Conservation (phyloP, 257 asterid genomes). For the Marsdenia floribunda region DNA sequence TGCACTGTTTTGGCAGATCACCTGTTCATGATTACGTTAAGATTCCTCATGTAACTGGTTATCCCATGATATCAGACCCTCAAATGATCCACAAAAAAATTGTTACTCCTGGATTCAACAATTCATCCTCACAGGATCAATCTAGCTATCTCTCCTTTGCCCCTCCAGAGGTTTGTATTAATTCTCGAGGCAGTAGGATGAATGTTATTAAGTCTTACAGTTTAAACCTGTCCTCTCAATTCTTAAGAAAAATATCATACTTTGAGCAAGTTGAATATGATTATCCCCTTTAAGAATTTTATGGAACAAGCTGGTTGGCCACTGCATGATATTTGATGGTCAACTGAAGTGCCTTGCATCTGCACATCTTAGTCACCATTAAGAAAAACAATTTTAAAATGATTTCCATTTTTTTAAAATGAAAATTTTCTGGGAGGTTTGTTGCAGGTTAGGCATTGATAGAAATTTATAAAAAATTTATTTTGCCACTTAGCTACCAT, state of each 20-base stretch:
- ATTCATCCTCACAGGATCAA: slow-evolving; percentile 31
- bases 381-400: neutral
- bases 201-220: neutral
- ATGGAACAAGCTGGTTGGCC: neutral
- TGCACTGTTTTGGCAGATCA: slow-evolving; percentile 41
- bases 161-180: slow-evolving; percentile 73
- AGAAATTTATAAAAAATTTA: neutral
- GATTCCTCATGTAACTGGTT: slow-evolving; percentile 56
- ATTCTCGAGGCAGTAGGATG: slow-evolving; percentile 6
- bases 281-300: neutral
- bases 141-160: slow-evolving; percentile 72
- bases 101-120: slow-evolving; percentile 52
- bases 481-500: neutral
- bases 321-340: neutral
- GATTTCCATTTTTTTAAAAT: neutral
- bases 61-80: slow-evolving; percentile 65
- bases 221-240: neutral
- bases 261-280: neutral
- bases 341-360: neutral
- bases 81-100: slow-evolving; percentile 34
- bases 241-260: neutral
- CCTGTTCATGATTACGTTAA: slow-evolving; percentile 59
- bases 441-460: neutral
- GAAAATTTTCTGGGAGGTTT: neutral
- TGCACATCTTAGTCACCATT: neutral